phyloP scores from a whole-genome alignment of 495 filamentous ascomycete genomes.

The Amphirosellinia nigrospora region DNA sequence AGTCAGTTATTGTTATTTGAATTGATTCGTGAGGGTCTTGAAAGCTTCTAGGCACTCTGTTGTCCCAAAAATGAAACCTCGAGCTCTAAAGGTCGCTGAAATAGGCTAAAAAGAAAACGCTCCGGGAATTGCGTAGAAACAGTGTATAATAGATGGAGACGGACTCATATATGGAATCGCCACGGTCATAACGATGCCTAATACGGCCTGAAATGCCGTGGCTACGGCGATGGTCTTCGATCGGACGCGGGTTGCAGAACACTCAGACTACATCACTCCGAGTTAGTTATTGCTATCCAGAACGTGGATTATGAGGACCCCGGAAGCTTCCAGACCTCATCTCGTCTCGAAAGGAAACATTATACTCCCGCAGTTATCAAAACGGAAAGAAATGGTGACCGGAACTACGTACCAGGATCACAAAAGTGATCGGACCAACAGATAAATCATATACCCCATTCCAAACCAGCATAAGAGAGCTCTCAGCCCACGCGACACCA shows the following conservation, averaged over 20 bases:
- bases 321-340: too few species aligned
- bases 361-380: too few species aligned
- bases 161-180: constrained; percentile 70
- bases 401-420: too few species aligned
- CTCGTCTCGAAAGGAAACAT: too few species aligned
- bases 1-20: neutral
- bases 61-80: neutral
- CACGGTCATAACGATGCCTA: constrained; percentile 67
- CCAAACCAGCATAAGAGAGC: constrained; percentile 61
- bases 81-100: neutral
- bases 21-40: too few species aligned
- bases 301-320: too few species aligned
- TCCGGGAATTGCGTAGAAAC: constrained; percentile 34
- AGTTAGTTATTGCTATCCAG: too few species aligned
- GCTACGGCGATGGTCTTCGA: constrained; percentile 68
- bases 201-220: constrained; percentile 62
- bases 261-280: too few species aligned
- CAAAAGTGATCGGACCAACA: constrained; percentile 67
- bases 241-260: constrained; percentile 62
- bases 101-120: neutral
- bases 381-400: too few species aligned
- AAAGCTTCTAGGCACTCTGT: too few species aligned
- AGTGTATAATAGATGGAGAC: too few species aligned
- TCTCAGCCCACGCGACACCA: constrained; percentile 59
- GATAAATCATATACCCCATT: constrained; percentile 63